A percentile compares a stretch with the other conserved stretches of the same genome.
Conservation (phyloP, 2,329 filamentous ascomycete genomes). For the Apiospora phragmitis region DNA sequence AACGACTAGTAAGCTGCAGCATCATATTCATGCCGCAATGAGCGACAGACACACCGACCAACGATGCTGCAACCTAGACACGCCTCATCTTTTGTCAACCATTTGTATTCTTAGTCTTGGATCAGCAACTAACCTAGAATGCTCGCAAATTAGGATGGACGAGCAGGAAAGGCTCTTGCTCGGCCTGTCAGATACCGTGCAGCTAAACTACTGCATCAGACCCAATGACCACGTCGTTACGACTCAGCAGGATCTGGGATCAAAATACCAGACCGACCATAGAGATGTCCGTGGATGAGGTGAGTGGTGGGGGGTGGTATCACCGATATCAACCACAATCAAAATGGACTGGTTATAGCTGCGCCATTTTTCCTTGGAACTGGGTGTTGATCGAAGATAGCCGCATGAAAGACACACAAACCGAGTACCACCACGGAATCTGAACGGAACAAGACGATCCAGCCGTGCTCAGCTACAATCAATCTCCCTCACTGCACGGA, state of each 20-base stretch:
- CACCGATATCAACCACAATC: neutral
- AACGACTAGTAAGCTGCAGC: neutral
- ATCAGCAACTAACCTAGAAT: neutral
- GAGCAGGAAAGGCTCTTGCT: neutral
- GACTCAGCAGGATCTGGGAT: neutral
- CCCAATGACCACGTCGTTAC: neutral
- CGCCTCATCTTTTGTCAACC: neutral
- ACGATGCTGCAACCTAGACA: neutral
- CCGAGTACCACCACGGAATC: neutral
- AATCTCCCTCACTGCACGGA: neutral
- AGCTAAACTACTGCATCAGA: neutral
- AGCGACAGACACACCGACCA: neutral
- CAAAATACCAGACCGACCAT: neutral
- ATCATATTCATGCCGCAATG: neutral
- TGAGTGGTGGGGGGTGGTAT: neutral
- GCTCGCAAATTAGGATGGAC: neutral
- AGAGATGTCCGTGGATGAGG: neutral
- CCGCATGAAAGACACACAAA: neutral
- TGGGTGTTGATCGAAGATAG: neutral
- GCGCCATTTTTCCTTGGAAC: constrained; percentile 1
- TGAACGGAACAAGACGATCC: constrained; percentile 3
- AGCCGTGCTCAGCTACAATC: neutral
- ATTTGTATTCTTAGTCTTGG: neutral
- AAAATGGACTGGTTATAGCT: neutral
- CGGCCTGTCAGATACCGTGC: neutral